Conservation (phyloP, 148 eudicot species). For the Mesembryanthemum crystallinum region DNA sequence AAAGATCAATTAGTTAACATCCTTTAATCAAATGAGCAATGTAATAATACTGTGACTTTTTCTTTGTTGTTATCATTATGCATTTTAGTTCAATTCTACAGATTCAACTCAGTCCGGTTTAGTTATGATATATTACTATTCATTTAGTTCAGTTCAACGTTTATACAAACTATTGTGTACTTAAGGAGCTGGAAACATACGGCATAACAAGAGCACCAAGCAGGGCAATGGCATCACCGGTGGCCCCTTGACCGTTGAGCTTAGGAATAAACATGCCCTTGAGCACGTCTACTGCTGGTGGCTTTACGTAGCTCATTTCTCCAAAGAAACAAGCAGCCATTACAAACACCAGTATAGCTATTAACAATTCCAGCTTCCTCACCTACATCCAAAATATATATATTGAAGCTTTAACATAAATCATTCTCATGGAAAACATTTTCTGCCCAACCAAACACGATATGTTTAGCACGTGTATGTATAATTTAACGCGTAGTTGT, state of each 20-base stretch:
- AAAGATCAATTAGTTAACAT: background rate
- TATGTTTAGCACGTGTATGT: too few species aligned
- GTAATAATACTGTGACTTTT: too few species aligned
- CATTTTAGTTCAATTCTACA: too few species aligned
- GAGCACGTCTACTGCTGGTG: slow-evolving; percentile 45
- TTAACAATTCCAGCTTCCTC: slow-evolving; percentile 65
- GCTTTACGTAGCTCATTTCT: slow-evolving; percentile 60
- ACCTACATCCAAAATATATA: slow-evolving; percentile 28
- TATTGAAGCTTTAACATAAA: too few species aligned
- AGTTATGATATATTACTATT: too few species aligned
- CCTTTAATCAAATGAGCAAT: too few species aligned
- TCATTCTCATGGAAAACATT: too few species aligned
- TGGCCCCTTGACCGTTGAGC: slow-evolving; percentile 52
- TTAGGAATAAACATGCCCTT: slow-evolving; percentile 68
- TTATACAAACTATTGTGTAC: background rate
- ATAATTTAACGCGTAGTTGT: background rate
- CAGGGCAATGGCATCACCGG: slow-evolving; percentile 67
- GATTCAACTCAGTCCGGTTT: too few species aligned
- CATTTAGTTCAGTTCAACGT: background rate
- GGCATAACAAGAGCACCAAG: slow-evolving; percentile 77
- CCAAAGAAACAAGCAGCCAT: slow-evolving; percentile 81
- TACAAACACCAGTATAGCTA: slow-evolving; percentile 49
- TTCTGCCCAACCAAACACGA: too few species aligned
- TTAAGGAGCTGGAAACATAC: slow-evolving; percentile 25
- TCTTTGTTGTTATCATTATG: too few species aligned